Base-by-base conservation (phyloP, 305 asterid genomes). In the Fraxinus greggii region DNA sequence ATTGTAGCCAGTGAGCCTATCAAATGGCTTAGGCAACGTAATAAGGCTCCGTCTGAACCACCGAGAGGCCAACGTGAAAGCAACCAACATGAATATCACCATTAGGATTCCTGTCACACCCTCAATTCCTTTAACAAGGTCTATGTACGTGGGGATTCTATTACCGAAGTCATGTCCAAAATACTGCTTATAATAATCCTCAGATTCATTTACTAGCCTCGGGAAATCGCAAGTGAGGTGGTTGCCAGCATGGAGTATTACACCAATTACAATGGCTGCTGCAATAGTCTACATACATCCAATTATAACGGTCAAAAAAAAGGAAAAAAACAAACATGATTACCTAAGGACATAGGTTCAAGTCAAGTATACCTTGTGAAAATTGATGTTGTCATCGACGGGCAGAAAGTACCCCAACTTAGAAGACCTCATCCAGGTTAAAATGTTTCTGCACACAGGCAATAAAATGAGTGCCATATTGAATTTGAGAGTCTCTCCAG, bases 181-280 rank as follows among this genome's bases (percentile, higher is more conserved):
- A 40, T 72, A 73, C 0, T 0, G 70, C 26, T 48, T 69, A 42
- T 89, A 91, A 5, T 13, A 36, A 7, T 31, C 59, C 2, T 75
- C 76, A 5, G 88, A n/a, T 76, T 82, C 87, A 3, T 77, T 40
- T 78, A 88, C 78, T 19, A 91, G 87, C 84, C 89, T 83, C n/a
- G 94, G 94, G 72, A 91, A 91, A 84, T 91, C 94, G 59, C 94
- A 91, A 21, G 89, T 86, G 23, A 91, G 90, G 29, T 91, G 94
- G 79, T 87, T 85, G 42, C 89, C 89, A 32, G 89, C 94, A 82
- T 91, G 94, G 74, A 91, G 90, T 74, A 89, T 88, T 36, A 89
- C 69, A 38, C 93, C 94, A 15, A 86, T 33, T 7, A 85, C 89
- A 81, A 91, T 87, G 32, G 88, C 94, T 28, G 85, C 89, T 15